Base-by-base conservation (phyloP, 164 flowering plant species). In the Stephania yunnanensis region DNA sequence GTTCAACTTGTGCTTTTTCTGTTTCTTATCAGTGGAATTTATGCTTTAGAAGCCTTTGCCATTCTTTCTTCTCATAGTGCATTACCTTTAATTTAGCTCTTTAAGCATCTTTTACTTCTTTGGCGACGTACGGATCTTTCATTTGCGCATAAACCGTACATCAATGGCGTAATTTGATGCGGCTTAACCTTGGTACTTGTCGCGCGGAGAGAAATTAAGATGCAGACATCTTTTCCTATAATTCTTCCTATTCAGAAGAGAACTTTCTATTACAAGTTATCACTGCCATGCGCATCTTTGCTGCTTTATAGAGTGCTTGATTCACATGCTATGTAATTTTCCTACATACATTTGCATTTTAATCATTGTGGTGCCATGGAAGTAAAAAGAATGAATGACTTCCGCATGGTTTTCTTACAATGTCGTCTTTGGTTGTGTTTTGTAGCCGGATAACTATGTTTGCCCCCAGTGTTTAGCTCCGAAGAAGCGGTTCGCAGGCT, bases 391-490 rank as follows among this genome's bases (percentile, higher is more conserved):
- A 36, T 36, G 42, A 36, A 36, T 36, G 42, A 36, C 42, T 36
- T 36, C 15, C 19, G 25, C 20, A 66, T 29, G 19, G 20, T 7
- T 42, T 13, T 10, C 70, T 31, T 64, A 50, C 45, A n/a, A 30
- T 5, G 25, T 53, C 0, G 25, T 53, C 1, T 63, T 71, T 7
- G 30, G 52, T 74, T 22, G 64, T 15, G 65, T 87, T 15, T 68
- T 87, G 85, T 85, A 95, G 99, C 89, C 93, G 71, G 99, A 95
- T 19, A 61, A 76, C 12, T 93, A 92, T 52, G 83, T 46, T 5
- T 95, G 99, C 82, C 99, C 99, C 8, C 99, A 95, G 74, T 95
- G 99, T 77, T 53, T 29, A 78, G 99, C 99, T 13, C 99, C 97
- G 25, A 95, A 95, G 91, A 95, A 91, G 87, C 91, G 99, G 74